Evolutionary conservation across 1,139 yeast genomes (phyloP), one percentile per base, ranked within the genome.

Genomic region (Hanseniaspora uvarum): DNA sequence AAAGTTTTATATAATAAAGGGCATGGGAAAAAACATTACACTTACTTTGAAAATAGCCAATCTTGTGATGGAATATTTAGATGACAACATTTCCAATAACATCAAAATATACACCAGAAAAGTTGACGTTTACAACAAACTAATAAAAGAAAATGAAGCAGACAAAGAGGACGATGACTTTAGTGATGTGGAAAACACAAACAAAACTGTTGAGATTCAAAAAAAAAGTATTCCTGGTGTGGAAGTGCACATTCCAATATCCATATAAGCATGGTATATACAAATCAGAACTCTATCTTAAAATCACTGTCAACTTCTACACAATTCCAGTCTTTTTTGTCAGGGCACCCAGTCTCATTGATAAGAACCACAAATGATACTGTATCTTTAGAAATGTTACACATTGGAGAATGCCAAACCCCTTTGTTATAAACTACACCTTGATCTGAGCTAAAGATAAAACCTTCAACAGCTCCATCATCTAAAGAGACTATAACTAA

Each of bases 381-480:
- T 1, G 78, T 70, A 11, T 75, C 73, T 10, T 67, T 63, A 3
- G 47, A 36, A 4, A 72, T 57, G 45, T 86, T 92, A 40, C 89
- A 83, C 96, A 89, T 89, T 1, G 97, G 97, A 0, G 96, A 95
- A 65, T 89, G 97, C 88, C 88, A 82, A 58, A 59, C 55, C 44
- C 75, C 94, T 0, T 78, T 79, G 0, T 87, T 95, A 65, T 89
- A 89, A 0, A 96, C 89, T 3, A 89, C 85, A 0, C 95, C 86
- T 64, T 87, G 96, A 65, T 85, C 82, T 0, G 95, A 96, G 55
- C 70, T 76, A 58, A 92, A 86, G 4, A 80, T 60, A 61, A 87
- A 89, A 0, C 95, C 95, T 59, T 71, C 73, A 14, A 83, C 62
- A 0, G 77, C 70, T 1, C 69, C 60, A 8, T 80, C 76, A 58